These are phyloP conservation scores for Oryza longistaminata DNA, from an alignment of 176 grass and related monocot species.

Conservation along the genomic window DNA sequence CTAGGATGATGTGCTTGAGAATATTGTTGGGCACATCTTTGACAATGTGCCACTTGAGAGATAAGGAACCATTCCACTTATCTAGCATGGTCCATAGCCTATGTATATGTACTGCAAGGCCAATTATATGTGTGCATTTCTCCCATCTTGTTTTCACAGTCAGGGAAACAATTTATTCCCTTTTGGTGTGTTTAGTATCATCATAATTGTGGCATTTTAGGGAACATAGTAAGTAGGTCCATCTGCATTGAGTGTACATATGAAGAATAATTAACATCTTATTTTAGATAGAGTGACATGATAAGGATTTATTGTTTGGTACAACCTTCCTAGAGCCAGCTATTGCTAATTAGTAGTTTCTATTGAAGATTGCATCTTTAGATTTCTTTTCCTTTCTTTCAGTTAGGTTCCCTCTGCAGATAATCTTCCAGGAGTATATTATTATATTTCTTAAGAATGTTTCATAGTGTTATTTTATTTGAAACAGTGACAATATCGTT, in stretches of 20 bases:
- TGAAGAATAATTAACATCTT: neutral
- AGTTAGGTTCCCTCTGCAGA: neutral
- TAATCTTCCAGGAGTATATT: neutral
- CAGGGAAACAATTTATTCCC: neutral
- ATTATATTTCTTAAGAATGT: neutral
- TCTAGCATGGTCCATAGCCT: constrained; percentile 47
- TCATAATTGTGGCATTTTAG: neutral
- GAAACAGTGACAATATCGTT: neutral
- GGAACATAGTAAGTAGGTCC: neutral
- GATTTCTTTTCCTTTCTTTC: neutral
- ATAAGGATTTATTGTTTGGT: constrained; percentile 11
- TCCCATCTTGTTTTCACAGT: neutral
- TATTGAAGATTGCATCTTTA: neutral
- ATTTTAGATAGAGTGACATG: neutral
- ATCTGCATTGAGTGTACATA: neutral
- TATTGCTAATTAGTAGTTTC: neutral
- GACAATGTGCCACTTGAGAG: constrained; percentile 93
- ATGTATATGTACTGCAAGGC: neutral
- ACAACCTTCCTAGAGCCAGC: neutral
- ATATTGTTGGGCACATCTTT: constrained; percentile 93
- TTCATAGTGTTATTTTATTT: neutral
- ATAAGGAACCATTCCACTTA: constrained; percentile 91
- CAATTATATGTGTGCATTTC: neutral
- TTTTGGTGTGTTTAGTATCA: neutral
- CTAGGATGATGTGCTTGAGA: constrained; percentile 92